phyloP scores from a whole-genome alignment of 805 yeast genomes.

The Ascoidea rubescens region DNA sequence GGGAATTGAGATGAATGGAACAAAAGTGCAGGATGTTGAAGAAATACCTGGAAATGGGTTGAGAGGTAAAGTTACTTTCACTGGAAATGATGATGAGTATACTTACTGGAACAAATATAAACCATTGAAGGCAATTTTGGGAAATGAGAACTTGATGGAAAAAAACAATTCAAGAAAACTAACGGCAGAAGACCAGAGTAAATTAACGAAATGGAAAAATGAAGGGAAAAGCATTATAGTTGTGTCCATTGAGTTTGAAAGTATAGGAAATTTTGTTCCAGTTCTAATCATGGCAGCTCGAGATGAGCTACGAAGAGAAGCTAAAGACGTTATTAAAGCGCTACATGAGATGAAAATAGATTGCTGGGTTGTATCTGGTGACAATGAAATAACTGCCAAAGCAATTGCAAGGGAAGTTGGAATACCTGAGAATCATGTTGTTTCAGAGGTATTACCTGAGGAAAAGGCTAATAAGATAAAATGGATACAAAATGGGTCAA shows the following conservation, averaged over 20 bases:
- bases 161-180: constrained; percentile 29
- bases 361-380: constrained; percentile 73
- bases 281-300: constrained; percentile 42
- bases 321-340: constrained; percentile 32
- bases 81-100: constrained; percentile 12
- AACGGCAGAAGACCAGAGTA: constrained; percentile 19
- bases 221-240: constrained; percentile 52
- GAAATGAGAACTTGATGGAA: constrained; percentile 44
- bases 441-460: constrained; percentile 62
- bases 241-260: constrained; percentile 29
- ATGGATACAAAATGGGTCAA: constrained; percentile 33
- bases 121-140: constrained; percentile 30
- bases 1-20: constrained; percentile 14
- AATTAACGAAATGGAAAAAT: constrained; percentile 39
- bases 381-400: constrained; percentile 49
- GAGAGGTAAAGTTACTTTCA: constrained; percentile 24
- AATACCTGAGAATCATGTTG: constrained; percentile 33
- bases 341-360: constrained; percentile 29
- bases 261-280: constrained; percentile 21
- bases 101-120: constrained; percentile 19
- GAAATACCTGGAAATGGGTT: constrained; percentile 52
- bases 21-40: constrained; percentile 31
- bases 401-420: constrained; percentile 55
- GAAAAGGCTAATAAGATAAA: constrained; percentile 51
- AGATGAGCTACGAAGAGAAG: constrained; percentile 47